Evolutionary conservation across 345 rosid species (phyloP), one percentile per base, ranked within the genome.

Genomic region (Rubroshorea leprosula): DNA sequence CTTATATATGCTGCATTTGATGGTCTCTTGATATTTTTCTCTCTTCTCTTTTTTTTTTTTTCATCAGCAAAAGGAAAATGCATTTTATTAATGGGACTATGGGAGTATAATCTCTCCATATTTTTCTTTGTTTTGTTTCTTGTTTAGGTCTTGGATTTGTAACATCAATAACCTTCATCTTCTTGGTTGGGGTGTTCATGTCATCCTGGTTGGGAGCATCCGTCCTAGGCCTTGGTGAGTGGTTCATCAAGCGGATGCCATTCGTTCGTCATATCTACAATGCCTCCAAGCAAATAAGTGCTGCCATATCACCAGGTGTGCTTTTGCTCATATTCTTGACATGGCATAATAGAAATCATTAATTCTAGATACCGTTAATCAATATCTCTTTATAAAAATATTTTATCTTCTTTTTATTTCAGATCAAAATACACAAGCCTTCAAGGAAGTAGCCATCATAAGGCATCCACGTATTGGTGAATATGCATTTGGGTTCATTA

Each of bases 161-260:
- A 67, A 93, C 99, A 20, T 93, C 99, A 54, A 73, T 93, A 53
- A 82, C 89, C 1, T 89, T 93, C 69, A 93, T 93, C 68, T 93
- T 93, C 84, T 63, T 89, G 87, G 83, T 93, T 61, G 99, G 99
- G 55, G 96, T 93, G 60, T 93, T 93, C 79, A 93, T 93, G 99
- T 89, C 99, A 49, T 93, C 99, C 16, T 93, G 99, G 99, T 73
- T 93, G 86, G 99, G 99, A 63, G 79, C 97, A 27, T 93, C 97
- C 48, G 92, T 93, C 57, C 82, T 93, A 31, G 73, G 90, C 67
- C 81, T 93, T 53, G 96, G 99, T 8, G 99, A 93, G 75, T 93
- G 99, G 99, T 89, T 93, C 70, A 93, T 93, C 81, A 93, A 90
- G 65, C 73, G 95, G 74, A 93, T 93, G 99, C 97, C 99, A 27